Evolutionary conservation across 306 rosid species (phyloP).

Genomic region (Sphenostylis stenocarpa): DNA sequence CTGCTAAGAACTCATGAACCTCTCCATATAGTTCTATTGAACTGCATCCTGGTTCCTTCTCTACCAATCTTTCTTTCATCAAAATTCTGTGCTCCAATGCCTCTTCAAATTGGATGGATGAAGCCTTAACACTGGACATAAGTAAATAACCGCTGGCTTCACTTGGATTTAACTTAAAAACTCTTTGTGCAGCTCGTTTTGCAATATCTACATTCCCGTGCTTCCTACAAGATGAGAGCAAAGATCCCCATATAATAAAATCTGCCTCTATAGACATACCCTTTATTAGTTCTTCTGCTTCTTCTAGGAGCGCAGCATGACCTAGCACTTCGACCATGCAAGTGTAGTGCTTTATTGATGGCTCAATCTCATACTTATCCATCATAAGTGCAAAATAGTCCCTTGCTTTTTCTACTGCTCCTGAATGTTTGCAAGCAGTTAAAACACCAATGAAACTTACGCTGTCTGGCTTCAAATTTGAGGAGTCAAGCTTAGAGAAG

Average conservation of each 20-base stretch:
- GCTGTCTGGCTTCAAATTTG: constrained; percentile 51
- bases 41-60: constrained; percentile 90
- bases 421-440: constrained; percentile 77
- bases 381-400: constrained; percentile 58
- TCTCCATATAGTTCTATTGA: constrained; percentile 77
- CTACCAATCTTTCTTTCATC: constrained; percentile 58
- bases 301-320: constrained; percentile 69
- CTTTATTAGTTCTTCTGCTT: constrained; percentile 67
- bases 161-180: constrained; percentile 59
- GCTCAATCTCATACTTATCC: constrained; percentile 48
- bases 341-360: constrained; percentile 75
- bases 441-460: constrained; percentile 78
- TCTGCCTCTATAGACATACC: constrained; percentile 63
- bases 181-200: constrained; percentile 58
- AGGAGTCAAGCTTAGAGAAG: constrained; percentile 62
- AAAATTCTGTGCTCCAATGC: constrained; percentile 63
- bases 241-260: constrained; percentile 80
- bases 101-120: constrained; percentile 51
- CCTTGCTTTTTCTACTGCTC: constrained; percentile 60
- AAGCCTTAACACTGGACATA: constrained; percentile 71
- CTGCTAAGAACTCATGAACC: constrained; percentile 78
- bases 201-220: constrained; percentile 65
- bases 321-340: constrained; percentile 82
- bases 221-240: constrained; percentile 76
- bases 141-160: constrained; percentile 72